Conservation (phyloP, 2,329 filamentous ascomycete genomes). For the Fusarium oxysporum region DNA sequence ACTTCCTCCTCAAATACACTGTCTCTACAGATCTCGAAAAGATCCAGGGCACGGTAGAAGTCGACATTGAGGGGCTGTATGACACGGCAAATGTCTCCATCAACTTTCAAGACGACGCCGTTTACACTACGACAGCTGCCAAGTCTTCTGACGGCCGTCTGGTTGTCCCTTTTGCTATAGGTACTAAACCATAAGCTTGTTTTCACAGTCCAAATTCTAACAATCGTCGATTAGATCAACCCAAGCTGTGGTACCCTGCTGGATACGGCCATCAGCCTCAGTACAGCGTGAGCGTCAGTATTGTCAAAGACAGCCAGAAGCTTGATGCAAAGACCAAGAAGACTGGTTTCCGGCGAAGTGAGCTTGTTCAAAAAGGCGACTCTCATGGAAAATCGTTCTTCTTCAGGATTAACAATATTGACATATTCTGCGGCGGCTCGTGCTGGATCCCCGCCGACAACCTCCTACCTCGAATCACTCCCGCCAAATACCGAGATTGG, state of each 20-base stretch:
- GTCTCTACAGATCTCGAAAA: background rate
- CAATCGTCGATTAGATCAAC: background rate
- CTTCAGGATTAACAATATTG: background rate
- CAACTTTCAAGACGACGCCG: background rate
- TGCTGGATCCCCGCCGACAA: constrained; percentile 7
- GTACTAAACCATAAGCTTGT: background rate
- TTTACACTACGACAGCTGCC: background rate
- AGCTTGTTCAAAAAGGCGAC: background rate
- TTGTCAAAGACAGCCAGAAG: background rate
- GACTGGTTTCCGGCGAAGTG: background rate
- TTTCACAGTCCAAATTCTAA: background rate
- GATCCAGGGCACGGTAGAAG: background rate
- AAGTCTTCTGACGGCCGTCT: background rate
- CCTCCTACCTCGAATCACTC: background rate
- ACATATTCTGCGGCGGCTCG: background rate
- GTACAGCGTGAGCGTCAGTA: background rate
- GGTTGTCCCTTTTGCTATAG: background rate
- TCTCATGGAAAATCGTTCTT: background rate
- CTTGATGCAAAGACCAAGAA: background rate
- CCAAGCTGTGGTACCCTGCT: background rate
- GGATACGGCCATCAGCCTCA: background rate
- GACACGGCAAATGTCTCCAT: background rate
- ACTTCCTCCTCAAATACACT: background rate
- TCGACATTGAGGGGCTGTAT: background rate
- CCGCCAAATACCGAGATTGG: constrained; percentile 1